Evolutionary conservation across 495 filamentous ascomycete species (phyloP), one percentile per base, ranked within the genome.

Genomic region (Daldinia concentrica): DNA sequence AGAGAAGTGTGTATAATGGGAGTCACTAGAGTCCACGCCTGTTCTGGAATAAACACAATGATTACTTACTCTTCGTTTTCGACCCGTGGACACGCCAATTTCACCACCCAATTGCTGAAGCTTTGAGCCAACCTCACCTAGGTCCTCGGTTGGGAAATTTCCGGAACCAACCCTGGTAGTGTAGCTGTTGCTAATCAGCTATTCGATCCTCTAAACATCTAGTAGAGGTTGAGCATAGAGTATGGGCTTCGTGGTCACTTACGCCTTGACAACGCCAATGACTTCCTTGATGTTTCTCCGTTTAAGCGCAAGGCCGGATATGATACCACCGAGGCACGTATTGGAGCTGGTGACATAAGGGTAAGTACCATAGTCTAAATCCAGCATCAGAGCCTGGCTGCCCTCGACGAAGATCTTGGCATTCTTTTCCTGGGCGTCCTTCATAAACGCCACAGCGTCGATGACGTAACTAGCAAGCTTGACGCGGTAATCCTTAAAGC

Each of bases 321-420:
- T 54, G 22, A 54, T 54, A n/a, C 51, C 51, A 17, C 51, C 51
- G 7, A 54, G 51, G 15, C 51, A 54, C 5, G 51, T 54, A 29
- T 54, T 54, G 26, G 51, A 54, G n/a, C 51, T 54, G 29, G 51
- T 54, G 26, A 54, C 51, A 54, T 54, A 54, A 54, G 51, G 51
- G 15, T 54, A 54, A 54, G 51, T 54, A 19, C 51, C 51, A 24
- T 54, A 54, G 51, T 54, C 51, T 8, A 54, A 6, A 54, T 54
- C 51, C 14, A 54, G 51, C 51, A 54, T 29, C 26, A 54, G 51
- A 24, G 51, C 51, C n/a, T 54, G 51, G 14, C 51, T 54, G 8
- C 51, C 51, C 51, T 54, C 51, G 26, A 54, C 51, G n/a, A 54
- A 54, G 15, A 54, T 54, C 12, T 54, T 54, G 14, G 51, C 51